phyloP scores from a whole-genome alignment of 176 grass and related monocot species.

The Alloteropsis semialata region DNA sequence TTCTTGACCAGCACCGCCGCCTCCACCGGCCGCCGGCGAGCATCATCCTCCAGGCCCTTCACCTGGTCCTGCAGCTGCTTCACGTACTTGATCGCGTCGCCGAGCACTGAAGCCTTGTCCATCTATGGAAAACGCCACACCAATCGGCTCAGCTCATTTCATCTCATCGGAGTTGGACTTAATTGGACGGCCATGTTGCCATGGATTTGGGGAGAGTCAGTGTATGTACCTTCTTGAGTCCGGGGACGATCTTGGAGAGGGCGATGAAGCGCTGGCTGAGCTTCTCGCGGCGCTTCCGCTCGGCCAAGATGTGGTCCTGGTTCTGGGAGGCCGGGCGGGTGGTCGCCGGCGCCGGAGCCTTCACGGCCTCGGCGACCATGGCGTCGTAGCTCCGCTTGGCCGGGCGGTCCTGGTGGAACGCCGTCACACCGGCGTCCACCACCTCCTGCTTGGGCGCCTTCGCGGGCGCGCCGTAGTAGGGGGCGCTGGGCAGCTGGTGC shows the following conservation, averaged over 20 bases:
- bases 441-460: slow-evolving; percentile 63
- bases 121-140: slow-evolving; percentile 38
- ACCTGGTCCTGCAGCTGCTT: slow-evolving; percentile 89
- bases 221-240: slow-evolving; percentile 77
- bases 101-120: slow-evolving; percentile 99
- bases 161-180: too few relatives aligned
- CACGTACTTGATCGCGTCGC: slow-evolving; percentile 97
- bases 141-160: too few relatives aligned
- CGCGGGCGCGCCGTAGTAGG: slow-evolving; percentile 36
- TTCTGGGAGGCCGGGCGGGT: slow-evolving; percentile 51
- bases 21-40: slow-evolving; percentile 65
- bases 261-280: slow-evolving; percentile 98
- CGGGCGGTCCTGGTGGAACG: slow-evolving; percentile 19
- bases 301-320: slow-evolving; percentile 93
- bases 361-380: slow-evolving; percentile 32
- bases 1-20: slow-evolving; percentile 80
- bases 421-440: slow-evolving; percentile 22
- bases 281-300: slow-evolving; percentile 90
- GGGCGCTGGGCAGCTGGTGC: neutral
- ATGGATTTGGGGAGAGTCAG: neutral
- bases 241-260: slow-evolving; percentile 87
- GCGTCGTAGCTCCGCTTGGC: slow-evolving; percentile 61
- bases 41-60: slow-evolving; percentile 57
- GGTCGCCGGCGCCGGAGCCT: neutral
- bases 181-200: neutral